These are phyloP conservation scores for Alternaria brassicicola DNA, from an alignment of 2,329 filamentous ascomycete species.

Conservation along the genomic window DNA sequence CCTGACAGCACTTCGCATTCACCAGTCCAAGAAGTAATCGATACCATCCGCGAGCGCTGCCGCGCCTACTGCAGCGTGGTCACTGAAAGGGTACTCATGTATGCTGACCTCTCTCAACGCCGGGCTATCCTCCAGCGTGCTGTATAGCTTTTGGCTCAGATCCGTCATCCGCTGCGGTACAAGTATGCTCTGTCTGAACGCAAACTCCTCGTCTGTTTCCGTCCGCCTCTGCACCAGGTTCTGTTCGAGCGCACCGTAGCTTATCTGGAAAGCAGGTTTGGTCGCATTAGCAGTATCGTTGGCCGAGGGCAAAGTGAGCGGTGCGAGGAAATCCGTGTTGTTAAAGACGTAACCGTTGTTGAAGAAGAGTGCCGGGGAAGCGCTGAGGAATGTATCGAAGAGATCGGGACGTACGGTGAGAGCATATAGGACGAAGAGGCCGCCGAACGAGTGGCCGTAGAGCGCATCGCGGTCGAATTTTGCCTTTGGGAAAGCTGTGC, in stretches of 20 bases:
- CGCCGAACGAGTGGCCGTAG: slow-evolving; percentile 59
- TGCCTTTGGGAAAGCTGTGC: slow-evolving; percentile 39
- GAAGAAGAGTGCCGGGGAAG: slow-evolving; percentile 58
- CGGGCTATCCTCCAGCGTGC: slow-evolving; percentile 26
- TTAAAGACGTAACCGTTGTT: slow-evolving; percentile 52
- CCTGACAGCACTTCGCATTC: slow-evolving; percentile 2
- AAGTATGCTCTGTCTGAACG: slow-evolving; percentile 32
- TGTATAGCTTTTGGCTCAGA: slow-evolving; percentile 31
- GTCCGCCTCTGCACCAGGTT: slow-evolving; percentile 31
- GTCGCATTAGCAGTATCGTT: slow-evolving; percentile 7
- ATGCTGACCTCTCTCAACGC: slow-evolving; percentile 35
- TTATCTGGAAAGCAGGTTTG: slow-evolving; percentile 42
- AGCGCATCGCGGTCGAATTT: slow-evolving; percentile 51
- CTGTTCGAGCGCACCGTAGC: slow-evolving; percentile 41
- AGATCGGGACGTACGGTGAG: slow-evolving; percentile 51
- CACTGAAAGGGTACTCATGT: slow-evolving; percentile 41
- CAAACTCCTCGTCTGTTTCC: slow-evolving; percentile 38
- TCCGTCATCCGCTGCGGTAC: slow-evolving; percentile 31
- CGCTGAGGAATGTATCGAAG: slow-evolving; percentile 55
- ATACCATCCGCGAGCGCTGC: slow-evolving; percentile 40
- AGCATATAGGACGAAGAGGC: slow-evolving; percentile 55
- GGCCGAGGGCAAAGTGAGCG: slow-evolving; percentile 13
- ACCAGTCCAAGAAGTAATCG: slow-evolving; percentile 45
- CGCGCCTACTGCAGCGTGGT: slow-evolving; percentile 39
- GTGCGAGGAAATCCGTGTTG: slow-evolving; percentile 26